These are phyloP conservation scores for Xeromyces bisporus DNA, from an alignment of 495 filamentous ascomycete genomes.

Conservation along the genomic window DNA sequence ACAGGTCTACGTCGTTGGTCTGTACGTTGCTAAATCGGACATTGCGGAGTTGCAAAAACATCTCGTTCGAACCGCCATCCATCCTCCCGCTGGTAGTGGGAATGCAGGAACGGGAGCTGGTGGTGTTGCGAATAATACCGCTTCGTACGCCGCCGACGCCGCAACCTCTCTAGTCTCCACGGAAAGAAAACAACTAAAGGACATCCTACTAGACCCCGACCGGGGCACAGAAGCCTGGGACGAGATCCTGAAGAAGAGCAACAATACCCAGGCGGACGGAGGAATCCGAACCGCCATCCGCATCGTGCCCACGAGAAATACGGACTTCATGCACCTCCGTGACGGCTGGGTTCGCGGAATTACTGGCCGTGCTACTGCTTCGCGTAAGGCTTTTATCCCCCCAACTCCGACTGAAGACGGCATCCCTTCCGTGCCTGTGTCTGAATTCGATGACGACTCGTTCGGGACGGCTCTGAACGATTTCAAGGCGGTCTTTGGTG, in stretches of 20 bases:
- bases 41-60: slow-evolving; percentile 41
- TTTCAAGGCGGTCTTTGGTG: slow-evolving; percentile 63
- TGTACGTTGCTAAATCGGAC: slow-evolving; percentile 71
- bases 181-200: slow-evolving; percentile 56
- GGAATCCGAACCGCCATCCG: slow-evolving; percentile 54
- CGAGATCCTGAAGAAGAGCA: slow-evolving; percentile 38
- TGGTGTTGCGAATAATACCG: slow-evolving; percentile 16
- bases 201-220: slow-evolving; percentile 49
- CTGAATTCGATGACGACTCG: slow-evolving; percentile 44
- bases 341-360: slow-evolving; percentile 84
- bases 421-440: slow-evolving; percentile 7
- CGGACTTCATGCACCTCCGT: slow-evolving; percentile 78
- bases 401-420: slow-evolving; percentile 6
- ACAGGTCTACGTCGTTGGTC: slow-evolving; percentile 84
- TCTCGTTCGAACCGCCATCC: slow-evolving; percentile 30
- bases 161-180: slow-evolving; percentile 66
- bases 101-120: slow-evolving; percentile 25
- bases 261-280: slow-evolving; percentile 7
- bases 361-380: slow-evolving; percentile 35
- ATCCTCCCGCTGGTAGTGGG: slow-evolving; percentile 24
- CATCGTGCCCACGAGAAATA: slow-evolving; percentile 71
- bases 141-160: slow-evolving; percentile 30
- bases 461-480: slow-evolving; percentile 56
- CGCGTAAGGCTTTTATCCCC: slow-evolving; percentile 21
- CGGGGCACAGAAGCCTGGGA: slow-evolving; percentile 54